Evolutionary conservation across 176 grass and related monocot genomes (phyloP), one percentile per base, ranked within the genome.

Genomic region (Musa schizocarpa): DNA sequence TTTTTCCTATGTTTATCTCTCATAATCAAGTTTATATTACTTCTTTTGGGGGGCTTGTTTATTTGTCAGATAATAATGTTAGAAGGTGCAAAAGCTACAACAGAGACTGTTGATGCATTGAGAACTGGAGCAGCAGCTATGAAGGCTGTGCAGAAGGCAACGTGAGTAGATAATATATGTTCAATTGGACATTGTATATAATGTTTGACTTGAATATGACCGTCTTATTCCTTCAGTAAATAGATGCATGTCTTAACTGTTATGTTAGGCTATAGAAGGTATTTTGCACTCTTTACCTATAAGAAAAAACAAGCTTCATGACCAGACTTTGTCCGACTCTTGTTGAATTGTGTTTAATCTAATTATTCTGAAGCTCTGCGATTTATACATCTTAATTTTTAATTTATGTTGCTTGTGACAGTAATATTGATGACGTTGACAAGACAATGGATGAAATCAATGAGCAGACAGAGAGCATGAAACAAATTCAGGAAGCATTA

Each of bases 401-500:
- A 6, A 43, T 43, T 26, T 14, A 1, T 82, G 20, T 63, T 73
- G 50, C 77, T 84, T 77, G 59, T 76, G 34, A 9, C 86, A 97
- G 93, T 75, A 97, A 97, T 79, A 90, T 97, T 71, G 90, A 97
- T 59, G 93, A 97, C 56, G 88, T 97, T 48, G 93, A 97, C 77
- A 90, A 97, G 72, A 97, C 90, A 9, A 97, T 97, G 93, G 93
- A 97, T 77, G 93, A 93, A 86, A 97, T 97, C 58, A 97, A 97
- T 87, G 93, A 97, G 67, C 89, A 93, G 59, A 93, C 78, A 80
- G 89, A 97, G 81, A 97, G 90, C 58, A 97, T 97, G 93, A 87
- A 92, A 71, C 90, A 97, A 76, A 97, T 97, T 72, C 93, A 97
- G 79, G 87, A 93, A 78, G 79, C 89, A 71, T 82, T 93, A 27